Evolutionary conservation across 2,329 filamentous ascomycete species (phyloP), one percentile per base, ranked within the genome.

Genomic region (Niveomyces coronatus): DNA sequence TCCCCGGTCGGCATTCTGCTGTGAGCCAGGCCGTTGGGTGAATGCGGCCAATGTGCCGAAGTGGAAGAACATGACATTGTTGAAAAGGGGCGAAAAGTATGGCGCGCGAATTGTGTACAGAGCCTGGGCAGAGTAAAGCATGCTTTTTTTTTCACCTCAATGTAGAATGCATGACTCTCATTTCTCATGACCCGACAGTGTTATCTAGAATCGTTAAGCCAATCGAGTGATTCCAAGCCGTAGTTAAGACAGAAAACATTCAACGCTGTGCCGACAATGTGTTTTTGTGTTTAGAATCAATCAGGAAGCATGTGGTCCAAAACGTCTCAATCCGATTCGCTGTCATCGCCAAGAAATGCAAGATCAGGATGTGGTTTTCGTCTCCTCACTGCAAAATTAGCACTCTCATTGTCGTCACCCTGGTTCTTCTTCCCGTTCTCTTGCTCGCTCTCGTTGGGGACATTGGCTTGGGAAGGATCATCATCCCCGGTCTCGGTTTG

Each of bases 21-120:
- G 94, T 30, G 91, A 98, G 68, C 88, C 89, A 0, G 85, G 84
- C 52, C 76, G 91, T 16, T 96, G 83, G 57, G 83, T 95, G 40
- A 91, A 96, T 59, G 88, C 88, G 1, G 68, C 79, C 53, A 95
- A 94, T 51, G 76, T 82, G 34, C 75, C 81, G 0, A 78, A 81
- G 52, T 94, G 88, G 84, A 82, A 73, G 62, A 64, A 65, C 37
- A 85, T 85, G 77, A 78, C 85, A 44, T 47, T 91, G 19, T 63
- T 96, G 45, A 89, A 83, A 70, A 88, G 82, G 66, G 89, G 89
- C 1, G 70, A 89, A 56, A 77, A 75, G 44, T 96, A 85, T 58
- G 89, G 89, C 2, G 76, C 77, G 45, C 76, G 78, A 46, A 86
- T 82, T 48, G 79, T 93, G 45, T 96, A 94, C 64, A 79, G 77